Percentiles rank a stretch among this genome's conserved stretches.
phyloP scores from a whole-genome alignment of 208 protist species.

The Trypanosoma avium region DNA sequence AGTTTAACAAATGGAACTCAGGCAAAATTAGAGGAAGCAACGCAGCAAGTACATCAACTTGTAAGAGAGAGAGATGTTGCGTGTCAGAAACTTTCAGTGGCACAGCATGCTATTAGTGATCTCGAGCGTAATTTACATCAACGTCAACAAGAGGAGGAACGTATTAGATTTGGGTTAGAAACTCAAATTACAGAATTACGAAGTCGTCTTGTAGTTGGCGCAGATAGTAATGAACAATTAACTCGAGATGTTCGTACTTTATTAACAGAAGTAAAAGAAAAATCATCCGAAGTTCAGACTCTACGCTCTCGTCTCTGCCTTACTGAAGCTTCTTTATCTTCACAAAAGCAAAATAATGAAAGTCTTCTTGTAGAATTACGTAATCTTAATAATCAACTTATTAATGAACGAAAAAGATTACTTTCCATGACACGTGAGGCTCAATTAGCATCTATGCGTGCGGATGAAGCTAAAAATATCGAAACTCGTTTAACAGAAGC shows the following conservation, averaged over 20 bases:
- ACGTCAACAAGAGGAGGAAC: slow-evolving; percentile 59
- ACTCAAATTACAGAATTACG: slow-evolving; percentile 77
- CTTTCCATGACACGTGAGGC: slow-evolving; percentile 59
- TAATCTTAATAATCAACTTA: slow-evolving; percentile 69
- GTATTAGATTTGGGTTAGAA: slow-evolving; percentile 66
- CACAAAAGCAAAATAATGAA: slow-evolving; percentile 84
- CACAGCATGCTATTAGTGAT: slow-evolving; percentile 45
- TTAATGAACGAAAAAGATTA: slow-evolving; percentile 78
- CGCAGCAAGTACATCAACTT: slow-evolving; percentile 81
- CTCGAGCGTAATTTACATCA: slow-evolving; percentile 66
- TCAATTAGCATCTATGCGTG: slow-evolving; percentile 39
- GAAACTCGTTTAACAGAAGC: slow-evolving; percentile 48
- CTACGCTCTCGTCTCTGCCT: slow-evolving; percentile 75
- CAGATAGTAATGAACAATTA: slow-evolving; percentile 84
- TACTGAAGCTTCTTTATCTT: slow-evolving; percentile 67
- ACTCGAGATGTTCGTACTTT: slow-evolving; percentile 70
- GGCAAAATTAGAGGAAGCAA: slow-evolving; percentile 50
- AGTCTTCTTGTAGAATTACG: slow-evolving; percentile 82
- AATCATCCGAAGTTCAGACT: slow-evolving; percentile 54
- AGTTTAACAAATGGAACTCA: slow-evolving; percentile 36
- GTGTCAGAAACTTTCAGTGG: slow-evolving; percentile 57
- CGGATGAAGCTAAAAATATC: slow-evolving; percentile 42
- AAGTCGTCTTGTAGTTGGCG: slow-evolving; percentile 67
- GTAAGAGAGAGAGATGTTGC: slow-evolving; percentile 82
- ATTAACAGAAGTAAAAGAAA: slow-evolving; percentile 60